Conservation (phyloP, 2,329 filamentous ascomycete genomes). For the Westerdykella aurantiaca region DNA sequence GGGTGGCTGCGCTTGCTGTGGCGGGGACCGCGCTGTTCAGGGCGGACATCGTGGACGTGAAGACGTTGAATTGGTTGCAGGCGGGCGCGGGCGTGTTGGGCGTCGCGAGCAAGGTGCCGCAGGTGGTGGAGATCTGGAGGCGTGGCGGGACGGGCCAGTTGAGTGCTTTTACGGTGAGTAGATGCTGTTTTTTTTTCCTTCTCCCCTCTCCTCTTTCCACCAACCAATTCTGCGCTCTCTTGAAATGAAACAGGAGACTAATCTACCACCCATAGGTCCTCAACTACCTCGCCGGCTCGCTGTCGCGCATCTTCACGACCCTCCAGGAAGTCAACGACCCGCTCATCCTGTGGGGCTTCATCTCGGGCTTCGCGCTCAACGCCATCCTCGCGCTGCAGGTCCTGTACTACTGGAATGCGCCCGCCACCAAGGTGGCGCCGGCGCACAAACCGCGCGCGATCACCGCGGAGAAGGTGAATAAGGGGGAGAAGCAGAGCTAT, state of each 20-base stretch:
- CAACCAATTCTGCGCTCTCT: neutral
- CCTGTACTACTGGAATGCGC: constrained; percentile 88
- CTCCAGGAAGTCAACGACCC: constrained; percentile 96
- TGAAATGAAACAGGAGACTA: neutral
- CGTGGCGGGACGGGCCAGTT: constrained; percentile 90
- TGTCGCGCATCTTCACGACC: constrained; percentile 95
- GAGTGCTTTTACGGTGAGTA: constrained; percentile 84
- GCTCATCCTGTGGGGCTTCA: constrained; percentile 89
- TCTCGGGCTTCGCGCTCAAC: constrained; percentile 88
- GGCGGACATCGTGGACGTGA: constrained; percentile 58
- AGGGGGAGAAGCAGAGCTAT: constrained; percentile 35
- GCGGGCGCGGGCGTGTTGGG: constrained; percentile 76
- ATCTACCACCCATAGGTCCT: constrained; percentile 62
- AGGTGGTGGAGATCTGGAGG: constrained; percentile 80
- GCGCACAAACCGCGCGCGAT: constrained; percentile 36
- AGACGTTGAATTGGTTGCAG: constrained; percentile 68
- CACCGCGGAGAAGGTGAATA: constrained; percentile 30
- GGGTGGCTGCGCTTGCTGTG: constrained; percentile 70
- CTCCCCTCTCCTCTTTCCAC: neutral
- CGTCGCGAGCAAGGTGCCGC: constrained; percentile 86
- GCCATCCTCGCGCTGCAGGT: constrained; percentile 81
- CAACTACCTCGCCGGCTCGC: constrained; percentile 90
- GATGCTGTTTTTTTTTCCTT: constrained; percentile 1
- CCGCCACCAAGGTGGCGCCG: constrained; percentile 21
- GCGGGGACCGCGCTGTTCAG: constrained; percentile 66